Evolutionary conservation across 495 filamentous ascomycete genomes (phyloP).

Genomic region (Podospora didyma): DNA sequence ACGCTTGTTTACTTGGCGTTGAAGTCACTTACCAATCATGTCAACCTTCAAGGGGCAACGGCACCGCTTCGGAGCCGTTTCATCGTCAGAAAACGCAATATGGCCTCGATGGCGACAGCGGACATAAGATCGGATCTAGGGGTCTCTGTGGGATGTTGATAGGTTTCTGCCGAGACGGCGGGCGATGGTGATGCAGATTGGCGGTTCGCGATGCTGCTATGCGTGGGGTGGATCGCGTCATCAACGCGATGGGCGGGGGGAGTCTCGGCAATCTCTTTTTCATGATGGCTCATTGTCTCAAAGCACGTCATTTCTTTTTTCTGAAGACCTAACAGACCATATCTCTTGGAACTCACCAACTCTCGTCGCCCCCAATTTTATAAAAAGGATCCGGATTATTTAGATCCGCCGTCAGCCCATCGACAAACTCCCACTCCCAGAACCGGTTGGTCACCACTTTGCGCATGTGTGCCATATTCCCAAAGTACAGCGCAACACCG

Average conservation of each 20-base stretch:
- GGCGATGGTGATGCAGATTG: neutral
- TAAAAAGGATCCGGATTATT: no score
- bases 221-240: conserved; percentile 3
- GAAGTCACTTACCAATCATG: neutral
- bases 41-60: neutral
- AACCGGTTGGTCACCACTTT: no score
- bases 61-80: neutral
- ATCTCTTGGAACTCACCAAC: no score
- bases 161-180: neutral
- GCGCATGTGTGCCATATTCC: no score
- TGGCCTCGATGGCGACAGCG: neutral
- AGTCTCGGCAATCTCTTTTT: neutral
- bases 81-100: neutral
- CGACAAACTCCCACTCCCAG: no score
- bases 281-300: no score
- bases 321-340: no score
- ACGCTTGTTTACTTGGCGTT: neutral
- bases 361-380: no score
- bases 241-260: neutral
- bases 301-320: no score
- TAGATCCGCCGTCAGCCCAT: no score
- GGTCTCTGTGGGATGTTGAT: neutral
- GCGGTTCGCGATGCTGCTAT: conserved; percentile 1
- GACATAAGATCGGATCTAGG: neutral
- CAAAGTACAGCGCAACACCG: no score